Percentiles rank a stretch among this genome's conserved stretches.
Evolutionary conservation across 2,329 filamentous ascomycete genomes (phyloP).

Genomic region (Beauveria australis): DNA sequence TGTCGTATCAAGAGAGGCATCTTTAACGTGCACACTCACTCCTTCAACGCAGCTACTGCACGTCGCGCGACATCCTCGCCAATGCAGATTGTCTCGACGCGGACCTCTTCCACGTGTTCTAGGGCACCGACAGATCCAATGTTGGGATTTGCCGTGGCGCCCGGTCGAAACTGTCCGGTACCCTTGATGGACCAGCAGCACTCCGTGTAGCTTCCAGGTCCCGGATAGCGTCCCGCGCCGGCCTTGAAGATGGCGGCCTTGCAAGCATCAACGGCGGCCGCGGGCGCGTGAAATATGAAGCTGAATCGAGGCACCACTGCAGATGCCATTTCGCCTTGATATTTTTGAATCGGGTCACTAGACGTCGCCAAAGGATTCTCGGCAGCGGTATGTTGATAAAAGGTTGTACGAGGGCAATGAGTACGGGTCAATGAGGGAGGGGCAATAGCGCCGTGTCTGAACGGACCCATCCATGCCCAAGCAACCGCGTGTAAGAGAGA

Average conservation of each 20-base stretch:
- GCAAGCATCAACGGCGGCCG: conserved; percentile 35
- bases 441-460: neutral
- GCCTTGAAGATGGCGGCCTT: conserved; percentile 50
- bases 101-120: conserved; percentile 51
- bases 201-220: conserved; percentile 45
- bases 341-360: neutral
- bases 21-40: conserved; percentile 33
- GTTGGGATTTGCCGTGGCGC: conserved; percentile 51
- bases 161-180: conserved; percentile 58
- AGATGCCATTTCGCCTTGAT: neutral
- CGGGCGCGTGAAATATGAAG: conserved; percentile 45
- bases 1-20: neutral
- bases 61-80: conserved; percentile 47
- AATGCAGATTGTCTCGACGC: conserved; percentile 54
- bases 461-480: neutral
- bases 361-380: neutral
- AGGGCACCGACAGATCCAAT: conserved; percentile 50
- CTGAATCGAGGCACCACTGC: conserved; percentile 16
- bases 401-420: neutral
- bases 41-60: conserved; percentile 57
- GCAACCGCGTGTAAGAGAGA: too few relatives aligned
- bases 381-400: too few relatives aligned
- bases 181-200: conserved; percentile 45
- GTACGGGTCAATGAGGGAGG: neutral
- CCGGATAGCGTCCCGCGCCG: conserved; percentile 46